Evolutionary conservation across 1,284 basidiomycete genomes (phyloP), one percentile per base, ranked within the genome.

Genomic region (Ceratobasidium sp.): DNA sequence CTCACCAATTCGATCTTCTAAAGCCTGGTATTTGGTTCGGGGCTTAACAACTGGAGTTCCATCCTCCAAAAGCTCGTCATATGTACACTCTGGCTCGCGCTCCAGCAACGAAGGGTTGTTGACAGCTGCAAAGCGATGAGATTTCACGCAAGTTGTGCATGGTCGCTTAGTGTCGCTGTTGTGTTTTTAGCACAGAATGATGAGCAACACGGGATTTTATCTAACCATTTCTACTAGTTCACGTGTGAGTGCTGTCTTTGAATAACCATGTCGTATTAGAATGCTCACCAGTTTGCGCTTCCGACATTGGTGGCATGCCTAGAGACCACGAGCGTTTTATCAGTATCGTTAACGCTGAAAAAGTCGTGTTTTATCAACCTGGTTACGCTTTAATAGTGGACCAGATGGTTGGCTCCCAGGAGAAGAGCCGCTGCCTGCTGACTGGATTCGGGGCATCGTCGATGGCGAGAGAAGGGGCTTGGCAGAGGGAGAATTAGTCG

Each of bases 1-100:
- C 89, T 72, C 72, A 91, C 90, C 83, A 74, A 92, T 90, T 74
- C 89, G 83, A 76, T 81, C 86, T 78, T 92, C 89, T 53, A 91
- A 77, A 74, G 82, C 83, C 77, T 90, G 88, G 76, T 88, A 86
- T 69, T 83, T 83, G 75, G 82, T 88, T 77, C 64, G 64, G 21
- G 64, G 64, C 85, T 88, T 2, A 87, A 85, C 1, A 82, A 82
- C 62, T 88, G 87, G 39, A 80, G 74, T 23, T 81, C 78, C 62
- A 48, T 82, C 75, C 61, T 61, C 43, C 23, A 55, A 59, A 26
- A 88, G 80, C 76, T 90, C 89, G 76, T 91, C 89, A 75, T 87
- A 91, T 34, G 89, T 90, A 77, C 89, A 91, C 71, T 89, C 86
- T 21, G 87, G 88, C 59, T 82, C 81, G 0, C 83, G 77, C 1